Evolutionary conservation across 1,284 basidiomycete genomes (phyloP), one percentile per base, ranked within the genome.

Genomic region (Ceraceosorus bombacis): DNA sequence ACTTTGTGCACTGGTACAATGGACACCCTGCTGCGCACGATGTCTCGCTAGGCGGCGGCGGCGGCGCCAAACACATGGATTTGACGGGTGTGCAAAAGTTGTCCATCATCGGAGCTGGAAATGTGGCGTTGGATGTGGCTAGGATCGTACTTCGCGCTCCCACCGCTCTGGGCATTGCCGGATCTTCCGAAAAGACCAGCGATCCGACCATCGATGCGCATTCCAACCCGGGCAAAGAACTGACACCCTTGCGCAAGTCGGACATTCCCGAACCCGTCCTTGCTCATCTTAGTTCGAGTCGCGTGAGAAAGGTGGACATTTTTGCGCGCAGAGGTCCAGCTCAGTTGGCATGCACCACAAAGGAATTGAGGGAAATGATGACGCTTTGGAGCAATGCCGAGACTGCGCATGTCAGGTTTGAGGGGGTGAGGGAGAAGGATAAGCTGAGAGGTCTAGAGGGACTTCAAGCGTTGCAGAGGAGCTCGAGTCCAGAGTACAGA

Each of bases 1-100:
- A 85, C 0, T 81, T 98, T 56, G 94, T 99, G 2, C 88, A 93
- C 71, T 98, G 94, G 94, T 99, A 99, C 80, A 98, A 95, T 43
- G 86, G 85, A 49, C 92, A 98, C 78, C 93, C 93, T 1, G 64
- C 63, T 10, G 66, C 74, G 1, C 81, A 82, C 43, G 75, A 79
- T 6, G 80, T 84, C 0, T 75, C 84, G 5, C 82, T 96, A 0
- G 81, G 85, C 41, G 81, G 81, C 40, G 78, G 54, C 51, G 54
- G 58, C 38, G 38, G 53, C 41, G 49, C 27, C 27, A 27, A 27
- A 3, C 27, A 27, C 27, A 27, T 64, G 6, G 57, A 57, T 8
- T 39, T 63, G 2, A 13, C 41, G 13, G 17, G 60, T 49, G 62
- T 66, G 17, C 63, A 62, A 13, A 87, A 91, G 65, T 86, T 95